phyloP scores from a whole-genome alignment of 208 protist species.

The Phytomonas sp. region DNA sequence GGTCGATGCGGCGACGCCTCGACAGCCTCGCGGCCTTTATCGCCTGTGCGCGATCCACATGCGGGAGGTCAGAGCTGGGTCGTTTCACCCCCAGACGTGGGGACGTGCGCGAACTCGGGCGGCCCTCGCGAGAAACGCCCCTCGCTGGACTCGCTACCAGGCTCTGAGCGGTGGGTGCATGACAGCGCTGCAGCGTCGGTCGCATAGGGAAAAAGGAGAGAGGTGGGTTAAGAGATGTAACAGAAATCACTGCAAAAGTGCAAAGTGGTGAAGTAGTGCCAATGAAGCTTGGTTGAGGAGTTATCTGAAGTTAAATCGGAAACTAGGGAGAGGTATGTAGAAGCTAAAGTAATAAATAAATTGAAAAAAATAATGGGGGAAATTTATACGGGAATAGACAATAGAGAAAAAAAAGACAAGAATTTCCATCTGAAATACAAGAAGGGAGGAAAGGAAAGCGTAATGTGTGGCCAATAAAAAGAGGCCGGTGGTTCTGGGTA shows the following conservation, averaged over 20 bases:
- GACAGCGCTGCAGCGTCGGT: conserved; percentile 8
- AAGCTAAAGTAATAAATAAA: background rate
- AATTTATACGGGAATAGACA: background rate
- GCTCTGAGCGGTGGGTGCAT: conserved; percentile 17
- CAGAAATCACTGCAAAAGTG: background rate
- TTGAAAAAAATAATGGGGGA: conserved; percentile 9
- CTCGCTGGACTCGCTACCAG: conserved; percentile 16
- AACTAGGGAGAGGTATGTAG: conserved; percentile 7
- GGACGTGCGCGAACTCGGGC: too few species aligned
- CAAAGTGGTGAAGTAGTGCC: background rate
- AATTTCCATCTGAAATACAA: background rate
- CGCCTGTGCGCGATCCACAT: background rate
- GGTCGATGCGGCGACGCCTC: conserved; percentile 43
- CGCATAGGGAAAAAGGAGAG: background rate
- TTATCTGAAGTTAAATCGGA: background rate
- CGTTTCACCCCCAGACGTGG: too few species aligned
- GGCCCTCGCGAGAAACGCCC: too few species aligned
- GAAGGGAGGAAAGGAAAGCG: background rate
- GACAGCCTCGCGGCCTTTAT: conserved; percentile 3
- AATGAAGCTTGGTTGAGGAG: background rate
- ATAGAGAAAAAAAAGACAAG: background rate
- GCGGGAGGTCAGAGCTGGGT: background rate
- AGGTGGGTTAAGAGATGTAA: background rate
- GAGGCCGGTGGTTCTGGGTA: background rate
- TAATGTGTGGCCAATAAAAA: background rate